Base-by-base conservation (phyloP, 1,284 basidiomycete genomes). In the Fistulina hepatica region DNA sequence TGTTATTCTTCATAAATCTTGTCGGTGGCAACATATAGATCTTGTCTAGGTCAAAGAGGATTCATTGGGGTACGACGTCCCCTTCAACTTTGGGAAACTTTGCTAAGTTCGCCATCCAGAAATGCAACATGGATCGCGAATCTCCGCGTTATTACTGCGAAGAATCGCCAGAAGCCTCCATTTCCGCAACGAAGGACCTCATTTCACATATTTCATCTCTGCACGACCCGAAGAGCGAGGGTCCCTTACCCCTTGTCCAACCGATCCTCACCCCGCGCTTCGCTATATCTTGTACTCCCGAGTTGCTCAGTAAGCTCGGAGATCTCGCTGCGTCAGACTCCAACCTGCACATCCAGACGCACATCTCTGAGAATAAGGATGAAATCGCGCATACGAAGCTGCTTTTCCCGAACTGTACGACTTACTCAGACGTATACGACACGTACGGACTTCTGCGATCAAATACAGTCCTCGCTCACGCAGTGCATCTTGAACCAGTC, bases 251-350 rank as follows among this genome's bases (percentile, higher is more conserved):
- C 6, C 73, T 92, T 12, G 84, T 97, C 5, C 81, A 85, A 42
- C 93, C 93, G 1, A 78, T 94, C 52, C 62, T 97, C 31, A 97
- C 94, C 0, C 94, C 94, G 13, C 82, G 93, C 13, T 97, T 98
- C 57, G 93, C 94, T 20, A 84, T 98, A 45, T 79, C 84, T n/a
- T 94, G 90, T 58, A 80, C 90, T 0, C 57, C 69, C 10, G 65
- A 73, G n/a, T 74, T 95, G 24, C 69, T 97, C 33, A 39, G 52
- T 1, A 60, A 62, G 6, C 68, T 97, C 7, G 80, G 82, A 11
- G 51, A 67, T 3, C 61, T 92, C 27, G 76, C 73, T 0, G 50
- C 56, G 27, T 50, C 58, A 2, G 66, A 81, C 49, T 67, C 73
- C 10, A 53, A 62, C 0, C 64, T 97, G 24, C 71, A 73, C 28